Evolutionary conservation across 1,284 basidiomycete species (phyloP), one percentile per base, ranked within the genome.

Genomic region (Fomitiporia mediterranea): DNA sequence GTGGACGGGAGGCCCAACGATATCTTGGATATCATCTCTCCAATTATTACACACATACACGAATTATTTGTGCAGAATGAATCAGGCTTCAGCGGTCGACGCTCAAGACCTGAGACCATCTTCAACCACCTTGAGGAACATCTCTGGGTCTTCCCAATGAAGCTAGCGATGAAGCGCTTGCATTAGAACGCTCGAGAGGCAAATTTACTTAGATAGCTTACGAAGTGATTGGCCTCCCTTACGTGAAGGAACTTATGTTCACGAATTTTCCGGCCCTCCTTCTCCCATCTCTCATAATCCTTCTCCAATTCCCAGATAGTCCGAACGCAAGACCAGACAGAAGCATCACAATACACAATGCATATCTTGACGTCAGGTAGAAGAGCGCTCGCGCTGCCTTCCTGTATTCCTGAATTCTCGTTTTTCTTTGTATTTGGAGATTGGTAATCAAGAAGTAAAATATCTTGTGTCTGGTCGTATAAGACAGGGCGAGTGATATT

Each of bases 201-300:
- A 48, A 19, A 48, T 11, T n/a, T 25, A 17, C 19, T 11, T 19
- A 40, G 8, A 15, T 17, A 8, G 46, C 66, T 58, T 42, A 67
- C 66, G 35, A 66, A 64, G 43, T 67, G 66, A 51, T 67, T 67
- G 17, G 62, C 64, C 3, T 55, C 49, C 17, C 58, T 53, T 34
- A 67, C 58, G 28, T 59, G 60, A 23, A 65, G 51, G 25, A 66
- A 55, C 34, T 60, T 40, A 2, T 62, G 23, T 30, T 55, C 21
- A 9, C 66, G 51, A 7, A 53, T 46, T 38, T 55, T 37, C 13
- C 59, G 60, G 15, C 21, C 35, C 32, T 53, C 59, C 19, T 55
- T 54, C 43, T 30, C 25, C 57, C 57, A 55, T 21, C 34, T 59
- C 19, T 56, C 50, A 23, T 52, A 61, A 17, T 59, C 28, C 32